Base-by-base conservation (phyloP, 192 early-diverging fungal genomes). In the Backusella liffmaniae region DNA sequence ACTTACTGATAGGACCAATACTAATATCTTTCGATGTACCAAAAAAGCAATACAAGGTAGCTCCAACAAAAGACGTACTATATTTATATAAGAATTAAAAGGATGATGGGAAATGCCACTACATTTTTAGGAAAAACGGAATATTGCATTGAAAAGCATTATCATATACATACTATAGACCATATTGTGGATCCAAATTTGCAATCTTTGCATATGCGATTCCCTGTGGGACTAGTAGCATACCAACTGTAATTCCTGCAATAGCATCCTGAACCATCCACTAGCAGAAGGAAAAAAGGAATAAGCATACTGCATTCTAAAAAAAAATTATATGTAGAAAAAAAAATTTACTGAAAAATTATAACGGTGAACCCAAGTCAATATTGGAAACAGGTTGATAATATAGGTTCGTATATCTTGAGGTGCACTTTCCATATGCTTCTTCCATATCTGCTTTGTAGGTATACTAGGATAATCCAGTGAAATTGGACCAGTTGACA, bases 141-240 rank as follows among this genome's bases (percentile, higher is more conserved):
- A 15, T 18, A 30, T 21, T 67, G 53, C 53, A 56, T 56, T 32
- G 32, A 32, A 32, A 3, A 32, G 32, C n/a, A 23, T 10, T 13
- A 0, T 32, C 2, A 3, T 32, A 37, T 39, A 70, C 67, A 13
- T 76, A 91, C 83, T 94, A 95, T 21, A 95, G 83, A 0, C 94
- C 94, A 74, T 89, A 94, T 80, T 94, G 80, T 44, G 90, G 85
- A 49, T 92, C 90, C 44, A 95, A 76, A 65, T 80, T 81, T 2
- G 94, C 93, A 2, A 95, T 84, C 78, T 92, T 94, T 8, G 94
- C 88, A 75, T 94, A 91, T 35, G 93, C 90, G 88, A 91, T 86
- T 36, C 84, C 85, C 73, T 95, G 92, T 18, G 93, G 94, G 41
- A 95, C 86, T 23, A 92, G 89, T 16, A 95, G 83, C 0, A 91